Conservation (phyloP, 768 basidiomycete species). For the Agrocybe praecox region DNA sequence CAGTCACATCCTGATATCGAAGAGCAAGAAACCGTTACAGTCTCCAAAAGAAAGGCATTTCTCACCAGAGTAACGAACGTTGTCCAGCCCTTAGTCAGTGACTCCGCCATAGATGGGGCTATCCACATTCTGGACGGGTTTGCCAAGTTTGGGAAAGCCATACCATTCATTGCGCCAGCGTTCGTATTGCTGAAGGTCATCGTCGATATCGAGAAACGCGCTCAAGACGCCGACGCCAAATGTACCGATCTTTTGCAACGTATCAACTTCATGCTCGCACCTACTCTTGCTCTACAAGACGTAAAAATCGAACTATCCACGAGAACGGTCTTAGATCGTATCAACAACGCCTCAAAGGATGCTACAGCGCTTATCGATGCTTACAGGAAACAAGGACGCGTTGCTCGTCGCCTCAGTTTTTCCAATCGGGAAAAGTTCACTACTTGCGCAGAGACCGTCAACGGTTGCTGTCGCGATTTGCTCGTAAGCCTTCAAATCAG, state of each 20-base stretch:
- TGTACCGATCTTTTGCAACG: constrained; percentile 42
- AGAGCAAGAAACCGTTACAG: background rate
- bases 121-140: constrained; percentile 31
- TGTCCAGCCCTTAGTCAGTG: constrained; percentile 20
- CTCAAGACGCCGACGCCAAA: constrained; percentile 40
- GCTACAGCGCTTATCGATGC: constrained; percentile 39
- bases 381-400: constrained; percentile 36
- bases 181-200: constrained; percentile 42
- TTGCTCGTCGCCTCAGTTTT: constrained; percentile 37
- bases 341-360: constrained; percentile 36
- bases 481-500: constrained; percentile 44
- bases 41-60: background rate
- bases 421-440: constrained; percentile 39
- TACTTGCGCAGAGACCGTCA: constrained; percentile 31
- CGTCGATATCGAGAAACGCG: constrained; percentile 37
- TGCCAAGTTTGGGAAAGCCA: constrained; percentile 34
- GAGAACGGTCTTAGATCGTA: constrained; percentile 37
- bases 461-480: constrained; percentile 36
- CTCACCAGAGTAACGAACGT: constrained; percentile 11
- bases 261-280: constrained; percentile 42
- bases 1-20: background rate
- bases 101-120: constrained; percentile 26
- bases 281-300: constrained; percentile 33
- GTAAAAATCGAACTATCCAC: constrained; percentile 34
- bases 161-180: constrained; percentile 40